Conservation (phyloP, 2,329 filamentous ascomycete species). For the Leptographium galeiforme region DNA sequence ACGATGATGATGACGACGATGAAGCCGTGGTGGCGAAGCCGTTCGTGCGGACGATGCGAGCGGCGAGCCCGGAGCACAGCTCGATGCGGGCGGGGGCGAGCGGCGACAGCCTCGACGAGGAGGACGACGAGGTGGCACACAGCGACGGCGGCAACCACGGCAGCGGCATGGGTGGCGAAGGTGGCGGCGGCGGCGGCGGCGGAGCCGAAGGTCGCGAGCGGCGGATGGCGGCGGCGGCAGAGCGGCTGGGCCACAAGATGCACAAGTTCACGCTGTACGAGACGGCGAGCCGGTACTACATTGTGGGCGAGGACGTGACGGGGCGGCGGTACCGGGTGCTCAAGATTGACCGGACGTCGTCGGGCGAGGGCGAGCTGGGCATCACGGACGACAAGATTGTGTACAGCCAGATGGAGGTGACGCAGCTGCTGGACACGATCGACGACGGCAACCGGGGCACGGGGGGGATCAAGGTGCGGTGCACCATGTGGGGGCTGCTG, state of each 20-base stretch:
- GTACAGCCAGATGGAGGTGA: slow-evolving; percentile 86
- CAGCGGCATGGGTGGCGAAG: slow-evolving; percentile 15
- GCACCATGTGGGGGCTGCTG: slow-evolving; percentile 82
- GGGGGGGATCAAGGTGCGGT: slow-evolving; percentile 79
- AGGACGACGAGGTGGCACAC: slow-evolving; percentile 19
- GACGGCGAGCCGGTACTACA: slow-evolving; percentile 83
- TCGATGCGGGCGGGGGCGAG: slow-evolving; percentile 15
- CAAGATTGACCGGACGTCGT: slow-evolving; percentile 84
- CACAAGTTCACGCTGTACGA: slow-evolving; percentile 98
- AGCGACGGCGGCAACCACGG: background rate
- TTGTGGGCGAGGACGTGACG: slow-evolving; percentile 82
- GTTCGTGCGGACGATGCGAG: slow-evolving; percentile 41
- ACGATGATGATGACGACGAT: slow-evolving; percentile 42
- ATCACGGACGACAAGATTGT: slow-evolving; percentile 91
- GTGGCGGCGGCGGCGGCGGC: background rate
- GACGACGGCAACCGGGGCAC: slow-evolving; percentile 88
- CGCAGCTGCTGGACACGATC: slow-evolving; percentile 81
- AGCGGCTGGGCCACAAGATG: slow-evolving; percentile 51
- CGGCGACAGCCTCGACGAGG: slow-evolving; percentile 11
- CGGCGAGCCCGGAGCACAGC: slow-evolving; percentile 32
- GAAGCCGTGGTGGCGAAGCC: slow-evolving; percentile 44
- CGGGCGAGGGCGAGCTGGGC: slow-evolving; percentile 63
- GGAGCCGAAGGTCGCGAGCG: background rate
- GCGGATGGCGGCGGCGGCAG: slow-evolving; percentile 4
- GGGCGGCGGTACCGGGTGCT: slow-evolving; percentile 82